Evolutionary conservation across 108 stramenopile species (phyloP).

Genomic region (Parmales sp.): DNA sequence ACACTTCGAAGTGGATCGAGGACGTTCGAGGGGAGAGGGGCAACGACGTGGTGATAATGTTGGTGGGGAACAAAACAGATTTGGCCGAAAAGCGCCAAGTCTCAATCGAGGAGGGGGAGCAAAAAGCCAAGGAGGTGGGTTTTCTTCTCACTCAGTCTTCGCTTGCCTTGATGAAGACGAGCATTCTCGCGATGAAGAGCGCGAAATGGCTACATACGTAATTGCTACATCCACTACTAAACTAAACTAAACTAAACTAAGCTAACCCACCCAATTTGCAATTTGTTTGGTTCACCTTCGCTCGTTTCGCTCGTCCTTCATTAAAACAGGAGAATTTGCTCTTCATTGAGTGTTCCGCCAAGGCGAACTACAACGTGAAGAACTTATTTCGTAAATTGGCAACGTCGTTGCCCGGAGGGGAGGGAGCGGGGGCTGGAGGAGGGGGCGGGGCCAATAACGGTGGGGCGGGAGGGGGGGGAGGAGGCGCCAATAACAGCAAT

Average conservation of each 20-base stretch:
- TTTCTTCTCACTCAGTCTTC: conserved; percentile 94
- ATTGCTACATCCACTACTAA: too few species aligned
- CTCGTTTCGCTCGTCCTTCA: too few species aligned
- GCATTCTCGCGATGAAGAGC: too few species aligned
- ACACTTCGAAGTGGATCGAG: conserved; percentile 96
- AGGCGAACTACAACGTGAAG: conserved; percentile 96
- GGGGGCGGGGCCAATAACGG: too few species aligned
- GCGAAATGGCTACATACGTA: too few species aligned
- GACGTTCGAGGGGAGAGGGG: conserved; percentile 95
- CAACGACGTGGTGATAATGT: conserved; percentile 92
- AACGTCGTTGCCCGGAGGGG: conserved; percentile 84
- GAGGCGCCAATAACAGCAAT: too few species aligned
- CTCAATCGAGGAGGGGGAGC: conserved; percentile 87
- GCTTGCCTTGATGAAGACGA: too few species aligned
- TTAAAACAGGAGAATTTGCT: conserved; percentile 84
- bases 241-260: too few species aligned
- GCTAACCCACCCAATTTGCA: too few species aligned
- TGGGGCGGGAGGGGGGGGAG: too few species aligned
- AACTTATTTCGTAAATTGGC: conserved; percentile 93
- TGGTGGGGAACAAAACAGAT: conserved; percentile 99
- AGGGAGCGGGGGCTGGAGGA: conserved; percentile 46
- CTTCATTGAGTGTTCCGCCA: conserved; percentile 97
- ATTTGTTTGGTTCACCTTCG: too few species aligned
- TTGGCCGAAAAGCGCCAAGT: conserved; percentile 78
- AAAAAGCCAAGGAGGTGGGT: conserved; percentile 81